Evolutionary conservation across 495 filamentous ascomycete species (phyloP).

Genomic region (Penicillium psychrofluorescens): DNA sequence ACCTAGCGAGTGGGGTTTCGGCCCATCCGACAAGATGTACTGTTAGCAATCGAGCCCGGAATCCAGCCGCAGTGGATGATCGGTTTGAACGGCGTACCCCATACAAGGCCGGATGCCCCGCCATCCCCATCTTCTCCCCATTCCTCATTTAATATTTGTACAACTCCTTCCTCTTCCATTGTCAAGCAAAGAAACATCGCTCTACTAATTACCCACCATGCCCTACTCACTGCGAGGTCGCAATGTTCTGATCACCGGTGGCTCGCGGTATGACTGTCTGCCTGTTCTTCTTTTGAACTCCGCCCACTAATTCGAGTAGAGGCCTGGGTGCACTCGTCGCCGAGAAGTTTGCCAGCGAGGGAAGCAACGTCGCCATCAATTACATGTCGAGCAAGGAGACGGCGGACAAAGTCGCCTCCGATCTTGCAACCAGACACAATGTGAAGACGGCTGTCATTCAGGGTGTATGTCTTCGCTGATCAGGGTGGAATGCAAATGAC

Average conservation of each 20-base stretch:
- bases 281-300: not conserved
- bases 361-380: conserved; percentile 64
- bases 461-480: conserved; percentile 40
- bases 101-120: no score
- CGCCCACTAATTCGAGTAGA: conserved; percentile 22
- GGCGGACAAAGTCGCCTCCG: conserved; percentile 48
- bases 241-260: conserved; percentile 63
- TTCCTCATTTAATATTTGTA: no score
- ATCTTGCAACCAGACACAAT: conserved; percentile 42
- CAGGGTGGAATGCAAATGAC: not conserved
- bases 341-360: conserved; percentile 59
- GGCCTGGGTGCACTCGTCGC: conserved; percentile 59
- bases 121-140: no score
- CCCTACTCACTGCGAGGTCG: conserved; percentile 55
- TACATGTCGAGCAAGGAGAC: conserved; percentile 48
- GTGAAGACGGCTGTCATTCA: conserved; percentile 52
- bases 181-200: not conserved
- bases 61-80: no score
- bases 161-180: no score
- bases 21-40: no score
- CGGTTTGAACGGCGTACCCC: no score
- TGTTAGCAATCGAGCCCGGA: no score
- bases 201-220: conserved; percentile 26
- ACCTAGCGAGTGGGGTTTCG: conserved; percentile 7
- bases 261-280: conserved; percentile 46